Evolutionary conservation across 441 rosid genomes (phyloP).

Genomic region (Pelargonium citronellum): DNA sequence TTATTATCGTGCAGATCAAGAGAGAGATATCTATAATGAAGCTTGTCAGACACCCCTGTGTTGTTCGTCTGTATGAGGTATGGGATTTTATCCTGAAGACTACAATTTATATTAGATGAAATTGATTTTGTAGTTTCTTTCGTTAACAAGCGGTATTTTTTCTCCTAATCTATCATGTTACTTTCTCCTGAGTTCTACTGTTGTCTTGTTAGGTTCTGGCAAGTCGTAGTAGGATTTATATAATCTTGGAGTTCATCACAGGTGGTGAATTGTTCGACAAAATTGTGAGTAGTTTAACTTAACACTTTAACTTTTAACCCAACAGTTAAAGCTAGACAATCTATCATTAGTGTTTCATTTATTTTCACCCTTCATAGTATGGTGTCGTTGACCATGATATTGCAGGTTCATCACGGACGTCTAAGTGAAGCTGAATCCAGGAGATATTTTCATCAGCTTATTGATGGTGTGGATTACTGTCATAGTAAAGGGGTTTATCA

Average conservation of each 20-base stretch:
- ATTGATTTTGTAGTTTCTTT: no score
- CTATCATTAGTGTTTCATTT: background rate
- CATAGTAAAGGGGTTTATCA: slow-evolving; percentile 89
- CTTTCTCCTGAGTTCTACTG: slow-evolving; percentile 13
- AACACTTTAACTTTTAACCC: slow-evolving; percentile 17
- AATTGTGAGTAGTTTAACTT: slow-evolving; percentile 65
- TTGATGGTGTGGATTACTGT: slow-evolving; percentile 92
- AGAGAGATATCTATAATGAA: slow-evolving; percentile 97
- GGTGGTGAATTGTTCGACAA: slow-evolving; percentile 98
- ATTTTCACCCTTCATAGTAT: background rate
- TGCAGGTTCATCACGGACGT: slow-evolving; percentile 76
- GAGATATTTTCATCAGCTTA: slow-evolving; percentile 83
- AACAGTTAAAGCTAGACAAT: slow-evolving; percentile 1
- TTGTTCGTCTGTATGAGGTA: slow-evolving; percentile 88
- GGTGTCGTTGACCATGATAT: slow-evolving; percentile 16
- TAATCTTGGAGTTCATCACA: slow-evolving; percentile 86
- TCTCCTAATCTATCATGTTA: no score
- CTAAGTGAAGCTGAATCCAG: slow-evolving; percentile 87
- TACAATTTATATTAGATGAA: no score
- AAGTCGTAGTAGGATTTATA: slow-evolving; percentile 84
- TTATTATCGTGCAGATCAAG: slow-evolving; percentile 64
- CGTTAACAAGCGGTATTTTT: no score
- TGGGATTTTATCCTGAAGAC: no score
- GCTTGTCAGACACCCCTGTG: slow-evolving; percentile 92
- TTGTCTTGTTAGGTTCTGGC: slow-evolving; percentile 57